A percentile compares a stretch with the other conserved stretches of the same genome.
Conservation (phyloP, 495 filamentous ascomycete genomes). For the Tuber melanosporum region DNA sequence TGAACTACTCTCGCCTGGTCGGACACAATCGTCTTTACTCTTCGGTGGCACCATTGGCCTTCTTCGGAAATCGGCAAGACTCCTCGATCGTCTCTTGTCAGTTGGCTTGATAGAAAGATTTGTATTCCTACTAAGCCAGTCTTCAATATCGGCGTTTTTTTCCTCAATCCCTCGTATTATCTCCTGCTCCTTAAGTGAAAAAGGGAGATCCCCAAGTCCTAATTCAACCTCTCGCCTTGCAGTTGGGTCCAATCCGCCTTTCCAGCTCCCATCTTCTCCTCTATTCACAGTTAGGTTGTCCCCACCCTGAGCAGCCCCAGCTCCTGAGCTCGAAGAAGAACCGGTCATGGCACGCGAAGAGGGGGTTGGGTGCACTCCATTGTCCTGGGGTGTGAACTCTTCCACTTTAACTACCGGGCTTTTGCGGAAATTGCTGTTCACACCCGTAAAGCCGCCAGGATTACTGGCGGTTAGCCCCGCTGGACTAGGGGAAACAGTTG, state of each 20-base stretch:
- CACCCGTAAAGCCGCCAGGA: background rate
- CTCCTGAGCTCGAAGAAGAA: conserved; percentile 20
- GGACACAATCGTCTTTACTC: conserved; percentile 7
- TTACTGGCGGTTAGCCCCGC: conserved; percentile 7
- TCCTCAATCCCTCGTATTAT: conserved; percentile 15
- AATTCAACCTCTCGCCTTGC: conserved; percentile 11
- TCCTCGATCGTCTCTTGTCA: conserved; percentile 26
- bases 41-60: conserved; percentile 2
- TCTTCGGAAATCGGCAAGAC: conserved; percentile 29
- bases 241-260: conserved; percentile 25
- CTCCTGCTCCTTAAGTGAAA: conserved; percentile 35
- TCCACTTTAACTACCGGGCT: conserved; percentile 35
- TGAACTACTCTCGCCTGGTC: conserved; percentile 5
- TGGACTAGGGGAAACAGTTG: conserved; percentile 33
- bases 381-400: conserved; percentile 29
- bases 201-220: conserved; percentile 21
- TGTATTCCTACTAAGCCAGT: conserved; percentile 30
- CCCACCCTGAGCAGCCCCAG: background rate
- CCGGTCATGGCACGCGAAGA: conserved; percentile 9
- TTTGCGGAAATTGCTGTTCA: conserved; percentile 10
- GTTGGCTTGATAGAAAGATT: conserved; percentile 23
- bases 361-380: conserved; percentile 18
- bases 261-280: conserved; percentile 33
- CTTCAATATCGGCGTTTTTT: conserved; percentile 37
- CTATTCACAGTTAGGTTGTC: conserved; percentile 17